Conservation (phyloP, 768 basidiomycete genomes). For the Rhodotorula toruloides region DNA sequence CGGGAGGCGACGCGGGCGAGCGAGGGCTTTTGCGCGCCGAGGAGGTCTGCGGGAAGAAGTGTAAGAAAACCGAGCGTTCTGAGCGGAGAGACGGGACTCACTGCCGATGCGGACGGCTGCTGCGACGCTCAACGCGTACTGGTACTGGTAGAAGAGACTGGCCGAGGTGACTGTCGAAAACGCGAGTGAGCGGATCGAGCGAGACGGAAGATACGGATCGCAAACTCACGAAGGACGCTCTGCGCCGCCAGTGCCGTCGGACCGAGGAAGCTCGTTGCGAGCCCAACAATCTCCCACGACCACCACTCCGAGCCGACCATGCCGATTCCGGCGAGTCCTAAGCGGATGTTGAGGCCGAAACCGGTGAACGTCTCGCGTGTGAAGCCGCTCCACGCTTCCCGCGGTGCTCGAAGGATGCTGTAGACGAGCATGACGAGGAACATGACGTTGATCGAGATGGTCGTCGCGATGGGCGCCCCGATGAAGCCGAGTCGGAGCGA, state of each 20-base stretch:
- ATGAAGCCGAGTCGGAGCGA: constrained; percentile 76
- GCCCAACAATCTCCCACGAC: constrained; percentile 77
- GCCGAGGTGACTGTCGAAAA: constrained; percentile 21
- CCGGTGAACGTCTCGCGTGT: constrained; percentile 60
- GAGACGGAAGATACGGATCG: too few relatives aligned
- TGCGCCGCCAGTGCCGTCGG: constrained; percentile 79
- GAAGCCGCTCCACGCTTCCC: constrained; percentile 77
- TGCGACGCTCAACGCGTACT: constrained; percentile 75
- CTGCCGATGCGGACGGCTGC: constrained; percentile 64
- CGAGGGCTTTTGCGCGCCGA: constrained; percentile 66
- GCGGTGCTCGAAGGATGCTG: constrained; percentile 48
- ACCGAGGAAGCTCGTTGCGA: constrained; percentile 58
- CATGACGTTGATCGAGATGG: constrained; percentile 83
- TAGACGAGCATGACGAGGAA: constrained; percentile 46
- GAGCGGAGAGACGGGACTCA: constrained; percentile 40
- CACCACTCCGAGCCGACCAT: constrained; percentile 93
- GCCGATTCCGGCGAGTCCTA: constrained; percentile 72
- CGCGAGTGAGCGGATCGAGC: constrained; percentile 22
- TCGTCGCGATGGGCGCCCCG: constrained; percentile 85
- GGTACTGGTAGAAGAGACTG: constrained; percentile 61
- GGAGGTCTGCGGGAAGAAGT: constrained; percentile 62
- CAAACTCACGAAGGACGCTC: constrained; percentile 58
- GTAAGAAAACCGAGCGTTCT: constrained; percentile 36
- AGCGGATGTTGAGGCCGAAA: constrained; percentile 62
- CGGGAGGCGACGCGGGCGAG: constrained; percentile 67